These are phyloP conservation scores for Pyrenochaeta sp. DNA, from an alignment of 2,329 filamentous ascomycete genomes.

Conservation along the genomic window DNA sequence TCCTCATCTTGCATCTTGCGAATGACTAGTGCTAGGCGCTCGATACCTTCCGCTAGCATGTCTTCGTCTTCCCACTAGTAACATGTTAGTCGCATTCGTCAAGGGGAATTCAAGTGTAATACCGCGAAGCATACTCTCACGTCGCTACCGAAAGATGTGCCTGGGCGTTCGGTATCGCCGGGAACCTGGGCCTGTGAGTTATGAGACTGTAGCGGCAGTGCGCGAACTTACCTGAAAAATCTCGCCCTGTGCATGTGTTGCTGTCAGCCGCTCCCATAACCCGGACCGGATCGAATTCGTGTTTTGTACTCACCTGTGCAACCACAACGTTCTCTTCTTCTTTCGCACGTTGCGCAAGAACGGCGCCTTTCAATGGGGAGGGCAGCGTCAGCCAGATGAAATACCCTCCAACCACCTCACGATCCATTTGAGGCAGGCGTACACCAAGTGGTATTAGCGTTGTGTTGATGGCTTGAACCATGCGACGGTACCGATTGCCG, in stretches of 20 bases:
- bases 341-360: conserved; percentile 66
- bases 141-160: conserved; percentile 64
- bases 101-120: conserved; percentile 5
- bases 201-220: conserved; percentile 51
- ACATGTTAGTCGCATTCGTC: conserved; percentile 10
- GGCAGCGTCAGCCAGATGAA: conserved; percentile 83
- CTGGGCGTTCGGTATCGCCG: conserved; percentile 55
- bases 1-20: conserved; percentile 47
- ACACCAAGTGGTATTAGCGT: conserved; percentile 72
- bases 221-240: conserved; percentile 66
- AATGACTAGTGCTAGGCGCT: conserved; percentile 65
- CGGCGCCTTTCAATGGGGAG: conserved; percentile 59
- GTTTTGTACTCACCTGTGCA: conserved; percentile 55
- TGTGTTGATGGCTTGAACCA: conserved; percentile 67
- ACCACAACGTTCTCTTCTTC: conserved; percentile 72
- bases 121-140: conserved; percentile 48
- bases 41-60: conserved; percentile 71
- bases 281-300: conserved; percentile 4
- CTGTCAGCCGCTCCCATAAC: conserved; percentile 25
- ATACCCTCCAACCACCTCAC: conserved; percentile 75
- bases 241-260: conserved; percentile 61
- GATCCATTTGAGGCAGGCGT: conserved; percentile 53
- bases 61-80: conserved; percentile 68
- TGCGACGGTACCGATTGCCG: conserved; percentile 59
- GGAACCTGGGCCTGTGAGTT: conserved; percentile 47